These are phyloP conservation scores for Pulveroboletus sp. DNA, from an alignment of 1,284 basidiomycete species.

Conservation along the genomic window DNA sequence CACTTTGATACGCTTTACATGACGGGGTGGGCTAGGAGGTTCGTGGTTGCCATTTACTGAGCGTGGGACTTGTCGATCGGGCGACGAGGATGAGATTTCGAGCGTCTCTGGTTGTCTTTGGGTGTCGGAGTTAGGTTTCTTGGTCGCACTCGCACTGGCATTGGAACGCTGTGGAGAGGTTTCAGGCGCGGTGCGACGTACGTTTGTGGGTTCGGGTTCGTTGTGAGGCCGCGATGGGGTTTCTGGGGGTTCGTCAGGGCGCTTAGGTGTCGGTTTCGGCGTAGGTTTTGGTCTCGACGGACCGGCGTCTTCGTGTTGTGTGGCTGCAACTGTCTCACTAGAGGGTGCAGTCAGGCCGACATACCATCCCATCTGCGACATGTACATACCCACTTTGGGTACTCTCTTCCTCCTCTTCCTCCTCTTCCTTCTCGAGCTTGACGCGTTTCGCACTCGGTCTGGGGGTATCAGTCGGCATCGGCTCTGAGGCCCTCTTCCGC, in stretches of 20 bases:
- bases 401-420: background rate
- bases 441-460: slow-evolving; percentile 14
- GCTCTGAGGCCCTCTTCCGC: slow-evolving; percentile 7
- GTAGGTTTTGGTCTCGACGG: background rate
- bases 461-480: slow-evolving; percentile 1
- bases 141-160: background rate
- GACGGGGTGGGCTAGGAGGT: background rate
- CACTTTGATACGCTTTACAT: slow-evolving; percentile 10
- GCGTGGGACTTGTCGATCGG: background rate
- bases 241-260: background rate
- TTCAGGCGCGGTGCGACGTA: background rate
- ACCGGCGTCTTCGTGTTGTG: background rate
- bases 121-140: background rate
- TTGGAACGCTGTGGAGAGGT: background rate
- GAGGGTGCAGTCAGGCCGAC: background rate
- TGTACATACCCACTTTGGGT: slow-evolving; percentile 7
- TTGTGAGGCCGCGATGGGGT: background rate
- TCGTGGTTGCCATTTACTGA: background rate
- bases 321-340: slow-evolving; percentile 8
- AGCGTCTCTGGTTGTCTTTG: background rate
- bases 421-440: background rate
- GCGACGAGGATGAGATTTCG: background rate
- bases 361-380: background rate
- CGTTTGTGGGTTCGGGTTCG: background rate
- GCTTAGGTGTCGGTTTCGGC: background rate